phyloP scores from a whole-genome alignment of 2,329 filamentous ascomycete genomes.

The Zalaria obscura region DNA sequence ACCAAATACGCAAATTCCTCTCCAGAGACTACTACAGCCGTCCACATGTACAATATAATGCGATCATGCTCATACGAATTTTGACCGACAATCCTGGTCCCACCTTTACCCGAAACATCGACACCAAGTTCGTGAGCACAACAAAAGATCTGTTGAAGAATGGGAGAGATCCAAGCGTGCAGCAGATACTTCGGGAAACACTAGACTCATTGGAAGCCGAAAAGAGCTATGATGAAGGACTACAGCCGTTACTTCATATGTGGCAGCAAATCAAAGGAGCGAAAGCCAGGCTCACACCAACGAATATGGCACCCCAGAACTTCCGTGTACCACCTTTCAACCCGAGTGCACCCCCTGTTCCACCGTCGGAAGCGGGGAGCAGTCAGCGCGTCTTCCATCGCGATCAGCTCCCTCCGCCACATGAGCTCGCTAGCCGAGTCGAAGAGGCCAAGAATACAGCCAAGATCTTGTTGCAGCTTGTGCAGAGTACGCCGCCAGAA shows the following conservation, averaged over 20 bases:
- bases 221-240: slow-evolving; percentile 59
- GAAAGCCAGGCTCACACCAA: slow-evolving; percentile 9
- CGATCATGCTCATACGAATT: slow-evolving; percentile 89
- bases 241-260: slow-evolving; percentile 62
- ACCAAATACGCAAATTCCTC: slow-evolving; percentile 70
- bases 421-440: slow-evolving; percentile 68
- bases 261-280: slow-evolving; percentile 72
- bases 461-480: slow-evolving; percentile 80
- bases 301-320: slow-evolving; percentile 19
- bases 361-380: not conserved
- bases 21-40: slow-evolving; percentile 48
- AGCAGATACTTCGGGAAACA: slow-evolving; percentile 78
- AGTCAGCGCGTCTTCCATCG: slow-evolving; percentile 1
- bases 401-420: slow-evolving; percentile 43
- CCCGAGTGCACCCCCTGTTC: slow-evolving; percentile 27
- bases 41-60: slow-evolving; percentile 80
- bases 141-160: slow-evolving; percentile 61
- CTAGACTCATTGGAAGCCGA: slow-evolving; percentile 62
- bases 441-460: slow-evolving; percentile 86
- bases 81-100: slow-evolving; percentile 80
- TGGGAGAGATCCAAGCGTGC: slow-evolving; percentile 59
- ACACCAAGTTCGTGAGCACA: slow-evolving; percentile 66
- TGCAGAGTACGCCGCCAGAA: slow-evolving; percentile 65
- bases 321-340: slow-evolving; percentile 2
- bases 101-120: slow-evolving; percentile 82